A percentile compares a stretch with the other conserved stretches of the same genome.
These are phyloP conservation scores for Melampsora americana DNA, from an alignment of 1,284 basidiomycete genomes.

Conservation along the genomic window DNA sequence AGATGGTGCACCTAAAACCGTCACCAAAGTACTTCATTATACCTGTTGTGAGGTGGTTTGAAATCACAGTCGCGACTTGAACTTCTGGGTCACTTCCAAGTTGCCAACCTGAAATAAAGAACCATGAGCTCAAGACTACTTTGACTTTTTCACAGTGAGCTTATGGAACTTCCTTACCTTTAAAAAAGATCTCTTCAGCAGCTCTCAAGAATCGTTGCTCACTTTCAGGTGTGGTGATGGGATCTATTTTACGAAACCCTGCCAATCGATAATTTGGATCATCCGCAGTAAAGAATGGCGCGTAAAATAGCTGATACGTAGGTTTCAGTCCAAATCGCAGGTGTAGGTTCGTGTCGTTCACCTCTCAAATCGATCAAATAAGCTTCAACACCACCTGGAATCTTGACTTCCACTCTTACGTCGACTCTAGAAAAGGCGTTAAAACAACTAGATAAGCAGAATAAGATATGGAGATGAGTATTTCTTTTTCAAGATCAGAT, in stretches of 20 bases:
- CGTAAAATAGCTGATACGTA: constrained; percentile 89
- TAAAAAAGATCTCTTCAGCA: constrained; percentile 82
- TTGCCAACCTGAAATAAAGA: constrained; percentile 74
- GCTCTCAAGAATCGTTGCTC: constrained; percentile 87
- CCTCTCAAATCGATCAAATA: constrained; percentile 92
- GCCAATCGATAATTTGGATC: constrained; percentile 87
- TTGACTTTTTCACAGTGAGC: neutral
- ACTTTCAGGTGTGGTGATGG: constrained; percentile 81
- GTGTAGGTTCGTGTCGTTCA: constrained; percentile 88
- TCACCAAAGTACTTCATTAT: constrained; percentile 97
- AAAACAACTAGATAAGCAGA: constrained; percentile 68
- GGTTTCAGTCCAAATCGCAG: constrained; percentile 94
- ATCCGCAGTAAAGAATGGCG: constrained; percentile 86
- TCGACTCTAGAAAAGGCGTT: constrained; percentile 97
- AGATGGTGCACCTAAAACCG: constrained; percentile 65
- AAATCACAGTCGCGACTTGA: constrained; percentile 95
- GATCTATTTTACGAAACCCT: constrained; percentile 91
- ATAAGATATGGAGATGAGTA: constrained; percentile 1
- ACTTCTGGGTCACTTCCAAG: constrained; percentile 97
- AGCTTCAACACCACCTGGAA: constrained; percentile 91
- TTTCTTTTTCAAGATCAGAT: neutral
- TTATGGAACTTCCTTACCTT: constrained; percentile 61
- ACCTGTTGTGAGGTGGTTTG: constrained; percentile 90
- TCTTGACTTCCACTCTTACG: constrained; percentile 94
- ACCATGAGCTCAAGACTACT: neutral